These are phyloP conservation scores for Hortaea werneckii DNA, from an alignment of 2,329 filamentous ascomycete species.

Conservation along the genomic window DNA sequence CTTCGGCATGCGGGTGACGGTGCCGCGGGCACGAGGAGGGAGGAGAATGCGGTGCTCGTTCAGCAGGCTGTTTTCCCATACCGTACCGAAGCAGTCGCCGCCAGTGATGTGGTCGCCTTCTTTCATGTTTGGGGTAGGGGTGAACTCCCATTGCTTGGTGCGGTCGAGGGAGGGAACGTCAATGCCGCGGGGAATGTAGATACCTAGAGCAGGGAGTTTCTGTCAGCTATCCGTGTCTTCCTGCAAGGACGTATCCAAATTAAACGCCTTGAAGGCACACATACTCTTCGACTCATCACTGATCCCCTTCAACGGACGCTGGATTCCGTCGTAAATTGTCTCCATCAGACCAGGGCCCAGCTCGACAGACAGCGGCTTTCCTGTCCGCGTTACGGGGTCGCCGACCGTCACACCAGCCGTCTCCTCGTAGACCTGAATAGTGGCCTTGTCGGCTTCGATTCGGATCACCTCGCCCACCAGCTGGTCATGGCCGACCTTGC, in stretches of 20 bases:
- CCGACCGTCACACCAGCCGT: constrained; percentile 94
- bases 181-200: constrained; percentile 96
- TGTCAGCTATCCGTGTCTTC: no score
- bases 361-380: constrained; percentile 95
- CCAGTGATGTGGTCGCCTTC: constrained; percentile 95
- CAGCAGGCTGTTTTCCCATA: constrained; percentile 93
- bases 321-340: constrained; percentile 99
- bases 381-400: constrained; percentile 80
- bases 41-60: constrained; percentile 88
- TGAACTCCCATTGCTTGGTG: constrained; percentile 93
- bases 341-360: constrained; percentile 94
- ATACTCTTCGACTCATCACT: constrained; percentile 59
- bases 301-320: constrained; percentile 84
- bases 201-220: constrained; percentile 29
- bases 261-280: neutral
- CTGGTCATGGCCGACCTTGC: constrained; percentile 82
- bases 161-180: constrained; percentile 79
- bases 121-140: constrained; percentile 63
- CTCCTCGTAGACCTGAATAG: constrained; percentile 98
- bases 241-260: neutral
- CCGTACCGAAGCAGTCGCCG: constrained; percentile 88
- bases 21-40: constrained; percentile 80
- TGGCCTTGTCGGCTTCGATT: constrained; percentile 89
- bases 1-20: constrained; percentile 78
- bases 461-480: constrained; percentile 97